Percentiles rank a stretch among this genome's conserved stretches.
Conservation (phyloP, 2,329 filamentous ascomycete species). For the Dothideomycetes sp. region DNA sequence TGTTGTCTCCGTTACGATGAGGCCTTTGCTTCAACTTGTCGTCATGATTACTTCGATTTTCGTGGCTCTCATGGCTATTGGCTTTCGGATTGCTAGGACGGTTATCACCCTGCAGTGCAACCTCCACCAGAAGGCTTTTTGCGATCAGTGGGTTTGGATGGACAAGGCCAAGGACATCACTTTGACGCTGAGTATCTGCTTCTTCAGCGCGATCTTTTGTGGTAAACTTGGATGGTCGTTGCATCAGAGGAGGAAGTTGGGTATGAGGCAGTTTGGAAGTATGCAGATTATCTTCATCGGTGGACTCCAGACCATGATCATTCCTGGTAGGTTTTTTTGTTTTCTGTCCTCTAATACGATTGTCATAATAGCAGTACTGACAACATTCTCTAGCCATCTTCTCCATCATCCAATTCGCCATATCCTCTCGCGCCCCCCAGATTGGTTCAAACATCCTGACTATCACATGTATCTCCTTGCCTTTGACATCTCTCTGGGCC, state of each 20-base stretch:
- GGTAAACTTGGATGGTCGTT: conserved; percentile 53
- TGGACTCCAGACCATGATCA: conserved; percentile 56
- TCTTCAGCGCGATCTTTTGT: conserved; percentile 54
- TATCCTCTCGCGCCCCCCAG: conserved; percentile 37
- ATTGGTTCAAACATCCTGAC: conserved; percentile 48
- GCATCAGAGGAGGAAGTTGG: conserved; percentile 45
- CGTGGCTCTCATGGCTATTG: conserved; percentile 43
- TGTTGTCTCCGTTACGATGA: conserved; percentile 48
- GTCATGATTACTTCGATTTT: conserved; percentile 41
- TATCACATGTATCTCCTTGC: conserved; percentile 53
- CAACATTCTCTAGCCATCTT: conserved; percentile 44
- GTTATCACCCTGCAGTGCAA: conserved; percentile 36
- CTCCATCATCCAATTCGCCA: conserved; percentile 47
- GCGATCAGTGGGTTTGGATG: conserved; percentile 18
- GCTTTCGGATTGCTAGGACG: conserved; percentile 44
- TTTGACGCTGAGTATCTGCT: conserved; percentile 49
- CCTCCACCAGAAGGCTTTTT: conserved; percentile 14
- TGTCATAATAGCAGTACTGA: conserved; percentile 13
- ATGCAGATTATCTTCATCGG: conserved; percentile 61
- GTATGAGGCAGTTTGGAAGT: conserved; percentile 52
- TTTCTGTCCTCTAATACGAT: not conserved
- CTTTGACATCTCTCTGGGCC: conserved; percentile 60
- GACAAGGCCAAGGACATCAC: conserved; percentile 33
- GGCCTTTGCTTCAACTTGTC: conserved; percentile 33
- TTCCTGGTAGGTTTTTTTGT: conserved; percentile 47